phyloP scores from a whole-genome alignment of 306 rosid genomes.

The Vicia faba region DNA sequence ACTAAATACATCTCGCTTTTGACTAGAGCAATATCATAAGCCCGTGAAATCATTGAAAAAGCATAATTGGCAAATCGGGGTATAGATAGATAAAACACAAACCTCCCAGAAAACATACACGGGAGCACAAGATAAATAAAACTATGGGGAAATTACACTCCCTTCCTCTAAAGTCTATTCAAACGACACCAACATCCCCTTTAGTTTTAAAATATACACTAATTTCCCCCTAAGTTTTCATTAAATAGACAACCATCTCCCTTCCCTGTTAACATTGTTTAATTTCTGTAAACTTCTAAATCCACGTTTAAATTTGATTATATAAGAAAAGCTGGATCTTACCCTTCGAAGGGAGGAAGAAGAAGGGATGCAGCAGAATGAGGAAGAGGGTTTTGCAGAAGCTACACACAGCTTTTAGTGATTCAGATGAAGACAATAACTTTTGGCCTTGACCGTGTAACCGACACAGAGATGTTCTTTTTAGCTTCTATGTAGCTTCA shows the following conservation, averaged over 20 bases:
- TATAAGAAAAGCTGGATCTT: constrained; percentile 42
- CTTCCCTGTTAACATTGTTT: too few species aligned
- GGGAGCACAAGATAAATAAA: not conserved
- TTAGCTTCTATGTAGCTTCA: constrained; percentile 80
- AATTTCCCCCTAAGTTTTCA: too few species aligned
- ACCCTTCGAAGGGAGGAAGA: constrained; percentile 35
- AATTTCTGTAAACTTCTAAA: too few species aligned
- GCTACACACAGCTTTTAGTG: constrained; percentile 78
- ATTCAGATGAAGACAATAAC: constrained; percentile 87
- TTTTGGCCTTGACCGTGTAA: constrained; percentile 70
- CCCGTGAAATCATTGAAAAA: constrained; percentile 24
- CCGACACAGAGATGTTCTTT: constrained; percentile 92
- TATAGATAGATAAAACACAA: constrained; percentile 1
- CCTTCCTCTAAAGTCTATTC: too few species aligned
- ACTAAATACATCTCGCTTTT: not conserved
- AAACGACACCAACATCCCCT: too few species aligned
- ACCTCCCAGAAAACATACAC: constrained; percentile 23
- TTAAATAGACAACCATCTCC: too few species aligned
- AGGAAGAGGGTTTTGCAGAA: constrained; percentile 85
- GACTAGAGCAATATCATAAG: constrained; percentile 28
- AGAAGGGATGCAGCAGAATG: constrained; percentile 56
- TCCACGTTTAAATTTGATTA: too few species aligned
- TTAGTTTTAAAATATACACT: too few species aligned
- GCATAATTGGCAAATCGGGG: constrained; percentile 32
- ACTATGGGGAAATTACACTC: not conserved